Base-by-base conservation (phyloP, 768 basidiomycete genomes). In the Asterophora parasitica region DNA sequence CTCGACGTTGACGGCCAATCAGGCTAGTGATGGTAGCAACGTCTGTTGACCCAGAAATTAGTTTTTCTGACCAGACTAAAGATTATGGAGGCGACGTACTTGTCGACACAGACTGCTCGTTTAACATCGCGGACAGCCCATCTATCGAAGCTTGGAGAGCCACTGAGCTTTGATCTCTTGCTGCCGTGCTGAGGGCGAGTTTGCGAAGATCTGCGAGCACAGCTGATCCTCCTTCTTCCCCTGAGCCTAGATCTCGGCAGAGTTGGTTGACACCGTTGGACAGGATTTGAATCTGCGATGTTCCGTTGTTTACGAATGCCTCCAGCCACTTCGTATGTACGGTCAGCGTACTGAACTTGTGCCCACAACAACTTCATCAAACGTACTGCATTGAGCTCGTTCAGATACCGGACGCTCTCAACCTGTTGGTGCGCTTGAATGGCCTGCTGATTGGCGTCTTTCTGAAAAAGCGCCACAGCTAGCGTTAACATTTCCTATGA, bases 351-450 rank as follows among this genome's bases (percentile, higher is more conserved):
- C 10, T 27, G 16, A 10, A n/a, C n/a, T n/a, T n/a, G 20, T 7
- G 12, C n/a, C n/a, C 23, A 17, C 15, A 23, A n/a, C 11, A 2
- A 15, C n/a, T n/a, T n/a, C 4, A 28, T 15, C 4, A 13, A 20
- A 62, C 77, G 49, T 51, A 84, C 87, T 48, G 71, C 69, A 58
- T 89, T 89, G 31, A 90, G 72, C 58, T 89, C 85, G 52, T 85
- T 85, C 28, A 91, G 74, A 61, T 90, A 90, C 16, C 87, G 77
- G 50, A 83, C 80, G 51, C 78, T 86, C 54, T 89, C 88, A 4
- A 75, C 73, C 59, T 88, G 86, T 58, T 85, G 83, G 44, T 80
- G 77, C n/a, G 71, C 59, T 54, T 79, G 76, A 6, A 75, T 49
- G 3, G 64, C 68, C 20, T 74, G 75, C 51, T 79, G 75, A 15